Base-by-base conservation (phyloP, 805 yeast genomes). In the Lachancea cidri region DNA sequence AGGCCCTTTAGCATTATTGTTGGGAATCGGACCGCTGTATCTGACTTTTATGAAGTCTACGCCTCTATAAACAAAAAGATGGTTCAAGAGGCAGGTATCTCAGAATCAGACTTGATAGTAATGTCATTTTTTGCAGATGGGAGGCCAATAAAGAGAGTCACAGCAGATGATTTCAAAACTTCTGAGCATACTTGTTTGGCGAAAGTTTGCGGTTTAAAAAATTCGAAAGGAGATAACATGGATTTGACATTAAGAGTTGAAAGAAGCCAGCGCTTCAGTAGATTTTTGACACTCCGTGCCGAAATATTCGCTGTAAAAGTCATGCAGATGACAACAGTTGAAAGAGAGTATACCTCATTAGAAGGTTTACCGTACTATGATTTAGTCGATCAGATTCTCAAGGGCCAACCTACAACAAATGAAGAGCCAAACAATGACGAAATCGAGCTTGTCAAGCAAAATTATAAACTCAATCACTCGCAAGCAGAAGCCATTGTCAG, bases 401-500 rank as follows among this genome's bases (percentile, higher is more conserved):
- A 66, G 7, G 97, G 94, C 0, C 60, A 63, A 33, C 88, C 96
- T 0, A 41, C 68, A 0, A 45, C 58, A 1, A 39, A 49, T 0
- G 41, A 30, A 6, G 36, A 46, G 2, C 45, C 53, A 2, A 70
- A 71, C 15, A 35, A 48, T 0, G 63, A 59, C 2, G 72, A 71
- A 15, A 56, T 79, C 4, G 49, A 56, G 1, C 54, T 62, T 16
- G 71, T 82, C 40, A 73, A 74, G 42, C 51, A 54, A 4, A 57
- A 70, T 7, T 83, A 78, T 50, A 68, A 73, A 16, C 83, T 89
- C 29, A 93, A 94, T 64, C 72, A 74, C 19, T 91, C 98, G 0
- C 99, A 93, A 64, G 98, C 98, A 0, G 71, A 66, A 22, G 98
- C 98, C 0, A 86, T 93, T 44, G 71, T 81, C 9, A 86, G 87